phyloP scores from a whole-genome alignment of 2,329 filamentous ascomycete genomes.

The Beauveria varroae region DNA sequence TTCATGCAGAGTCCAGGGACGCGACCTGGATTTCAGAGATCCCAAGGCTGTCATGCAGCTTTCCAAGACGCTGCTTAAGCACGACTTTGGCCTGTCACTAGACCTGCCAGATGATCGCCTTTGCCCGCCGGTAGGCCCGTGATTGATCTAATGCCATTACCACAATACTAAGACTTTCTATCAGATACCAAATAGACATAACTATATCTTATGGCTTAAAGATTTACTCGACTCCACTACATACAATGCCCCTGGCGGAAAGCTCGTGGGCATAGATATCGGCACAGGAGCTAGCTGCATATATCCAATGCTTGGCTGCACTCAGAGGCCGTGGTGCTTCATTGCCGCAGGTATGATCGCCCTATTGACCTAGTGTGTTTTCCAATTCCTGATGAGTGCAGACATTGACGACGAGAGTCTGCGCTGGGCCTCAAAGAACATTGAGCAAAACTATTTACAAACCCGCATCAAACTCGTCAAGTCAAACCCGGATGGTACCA shows the following conservation, averaged over 20 bases:
- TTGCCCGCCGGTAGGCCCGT: constrained; percentile 65
- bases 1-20: constrained; percentile 26
- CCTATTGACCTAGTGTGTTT: no score
- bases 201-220: constrained; percentile 88
- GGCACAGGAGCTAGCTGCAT: constrained; percentile 89
- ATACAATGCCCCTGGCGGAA: constrained; percentile 39
- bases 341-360: constrained; percentile 46
- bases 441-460: constrained; percentile 56
- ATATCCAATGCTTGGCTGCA: constrained; percentile 75
- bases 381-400: constrained; percentile 14
- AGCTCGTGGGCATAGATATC: constrained; percentile 68
- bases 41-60: constrained; percentile 70
- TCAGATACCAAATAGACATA: constrained; percentile 61
- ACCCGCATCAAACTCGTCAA: constrained; percentile 56
- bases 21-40: constrained; percentile 72
- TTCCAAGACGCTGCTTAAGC: constrained; percentile 63
- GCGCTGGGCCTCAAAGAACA: constrained; percentile 57
- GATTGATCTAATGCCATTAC: no score
- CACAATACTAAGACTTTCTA: no score
- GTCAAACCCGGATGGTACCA: constrained; percentile 38
- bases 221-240: constrained; percentile 65
- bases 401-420: constrained; percentile 73
- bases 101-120: constrained; percentile 70
- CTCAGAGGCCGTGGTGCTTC: constrained; percentile 66
- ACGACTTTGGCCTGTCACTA: constrained; percentile 66